These are phyloP conservation scores for Agrocybe pediades DNA, from an alignment of 768 basidiomycete genomes.

Conservation along the genomic window DNA sequence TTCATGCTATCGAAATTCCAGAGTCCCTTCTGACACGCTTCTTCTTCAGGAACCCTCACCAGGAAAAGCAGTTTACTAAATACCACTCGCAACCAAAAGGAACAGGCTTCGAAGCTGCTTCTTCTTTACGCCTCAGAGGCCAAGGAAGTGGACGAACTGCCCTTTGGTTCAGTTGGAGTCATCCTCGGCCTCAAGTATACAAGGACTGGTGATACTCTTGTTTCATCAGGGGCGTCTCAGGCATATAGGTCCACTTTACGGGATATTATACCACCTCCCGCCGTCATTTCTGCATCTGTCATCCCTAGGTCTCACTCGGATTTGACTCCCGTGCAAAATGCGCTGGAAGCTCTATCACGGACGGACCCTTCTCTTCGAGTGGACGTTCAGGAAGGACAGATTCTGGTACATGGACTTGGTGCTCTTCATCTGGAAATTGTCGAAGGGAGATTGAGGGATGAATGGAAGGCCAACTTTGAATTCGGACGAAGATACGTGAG, in stretches of 20 bases:
- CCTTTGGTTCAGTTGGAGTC: constrained; percentile 84
- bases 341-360: constrained; percentile 69
- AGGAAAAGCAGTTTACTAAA: constrained; percentile 66
- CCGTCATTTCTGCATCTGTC: constrained; percentile 84
- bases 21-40: constrained; percentile 5
- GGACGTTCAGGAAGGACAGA: constrained; percentile 80
- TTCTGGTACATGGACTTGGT: constrained; percentile 82
- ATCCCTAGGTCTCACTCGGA: constrained; percentile 82
- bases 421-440: constrained; percentile 89
- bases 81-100: constrained; percentile 64
- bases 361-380: constrained; percentile 89
- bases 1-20: constrained; percentile 1
- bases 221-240: constrained; percentile 47
- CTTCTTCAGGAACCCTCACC: constrained; percentile 61
- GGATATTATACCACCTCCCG: constrained; percentile 74
- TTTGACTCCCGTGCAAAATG: constrained; percentile 74
- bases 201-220: constrained; percentile 85
- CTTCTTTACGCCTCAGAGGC: constrained; percentile 77
- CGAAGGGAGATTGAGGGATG: constrained; percentile 76
- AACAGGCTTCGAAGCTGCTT: constrained; percentile 73
- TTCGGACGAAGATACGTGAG: constrained; percentile 78
- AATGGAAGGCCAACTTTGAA: constrained; percentile 79
- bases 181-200: constrained; percentile 82
- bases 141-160: constrained; percentile 77
- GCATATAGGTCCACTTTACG: constrained; percentile 46